Percentiles rank a stretch among this genome's conserved stretches.
These are phyloP conservation scores for Colletotrichum destructivum DNA, from an alignment of 2,329 filamentous ascomycete genomes.

Conservation along the genomic window DNA sequence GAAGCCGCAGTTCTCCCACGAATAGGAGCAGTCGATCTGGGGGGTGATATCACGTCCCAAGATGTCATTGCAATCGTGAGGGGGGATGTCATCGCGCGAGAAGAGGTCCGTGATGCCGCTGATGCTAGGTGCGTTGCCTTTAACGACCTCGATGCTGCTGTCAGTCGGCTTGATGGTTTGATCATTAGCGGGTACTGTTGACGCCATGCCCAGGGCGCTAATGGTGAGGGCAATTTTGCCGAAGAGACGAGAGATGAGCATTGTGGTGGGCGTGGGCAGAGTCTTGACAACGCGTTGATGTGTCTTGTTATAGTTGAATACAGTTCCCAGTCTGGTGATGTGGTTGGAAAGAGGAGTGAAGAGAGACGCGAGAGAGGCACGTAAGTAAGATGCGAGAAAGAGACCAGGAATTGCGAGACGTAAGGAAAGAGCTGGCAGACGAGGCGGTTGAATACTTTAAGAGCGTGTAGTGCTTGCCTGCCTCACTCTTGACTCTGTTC, in stretches of 20 bases:
- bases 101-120: not conserved
- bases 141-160: not conserved
- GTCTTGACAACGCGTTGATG: not conserved
- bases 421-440: too few species aligned
- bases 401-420: too few species aligned
- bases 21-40: conserved; percentile 33
- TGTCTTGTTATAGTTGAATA: not conserved
- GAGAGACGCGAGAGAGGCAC: too few species aligned
- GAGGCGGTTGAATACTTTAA: too few species aligned
- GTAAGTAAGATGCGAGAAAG: too few species aligned
- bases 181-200: too few species aligned
- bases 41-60: conserved; percentile 17
- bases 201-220: not conserved
- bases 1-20: conserved; percentile 31
- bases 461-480: too few species aligned
- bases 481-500: too few species aligned
- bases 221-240: not conserved
- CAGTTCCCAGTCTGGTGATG: too few species aligned
- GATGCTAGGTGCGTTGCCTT: not conserved
- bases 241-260: not conserved
- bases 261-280: not conserved
- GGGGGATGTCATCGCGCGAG: not conserved
- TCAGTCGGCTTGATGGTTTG: not conserved
- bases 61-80: conserved; percentile 26
- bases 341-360: too few species aligned